Evolutionary conservation across 306 rosid species (phyloP).

Genomic region (Abrus precatorius): DNA sequence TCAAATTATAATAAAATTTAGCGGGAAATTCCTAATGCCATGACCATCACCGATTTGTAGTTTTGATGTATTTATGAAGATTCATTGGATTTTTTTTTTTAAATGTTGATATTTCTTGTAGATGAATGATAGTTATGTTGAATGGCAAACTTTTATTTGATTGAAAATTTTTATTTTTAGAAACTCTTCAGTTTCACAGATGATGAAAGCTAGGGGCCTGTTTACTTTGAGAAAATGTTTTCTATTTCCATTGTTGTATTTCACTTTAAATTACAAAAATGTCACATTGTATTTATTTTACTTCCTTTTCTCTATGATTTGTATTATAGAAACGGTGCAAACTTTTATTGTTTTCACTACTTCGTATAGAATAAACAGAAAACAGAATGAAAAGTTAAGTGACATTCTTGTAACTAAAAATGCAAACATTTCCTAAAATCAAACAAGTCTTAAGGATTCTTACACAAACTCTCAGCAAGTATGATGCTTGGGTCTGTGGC

Average conservation of each 20-base stretch:
- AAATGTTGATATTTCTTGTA: not conserved
- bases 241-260: too few relatives aligned
- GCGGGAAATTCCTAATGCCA: constrained; percentile 34
- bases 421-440: too few relatives aligned
- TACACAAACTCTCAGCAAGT: constrained; percentile 13
- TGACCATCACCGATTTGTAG: constrained; percentile 11
- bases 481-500: constrained; percentile 17
- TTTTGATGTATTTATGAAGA: constrained; percentile 32
- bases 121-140: constrained; percentile 16
- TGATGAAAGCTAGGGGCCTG: not conserved
- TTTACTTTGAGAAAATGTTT: too few relatives aligned
- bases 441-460: not conserved
- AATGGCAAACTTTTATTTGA: not conserved
- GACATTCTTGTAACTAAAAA: too few relatives aligned
- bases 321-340: too few relatives aligned
- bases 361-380: too few relatives aligned
- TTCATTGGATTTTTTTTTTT: not conserved
- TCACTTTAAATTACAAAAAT: too few relatives aligned
- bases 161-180: constrained; percentile 15
- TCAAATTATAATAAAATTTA: constrained; percentile 13
- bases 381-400: too few relatives aligned
- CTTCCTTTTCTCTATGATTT: too few relatives aligned
- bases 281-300: too few relatives aligned
- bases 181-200: constrained; percentile 11
- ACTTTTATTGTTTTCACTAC: too few relatives aligned